Conservation (phyloP, 108 stramenopile genomes). For the Skeletonema costatum region DNA sequence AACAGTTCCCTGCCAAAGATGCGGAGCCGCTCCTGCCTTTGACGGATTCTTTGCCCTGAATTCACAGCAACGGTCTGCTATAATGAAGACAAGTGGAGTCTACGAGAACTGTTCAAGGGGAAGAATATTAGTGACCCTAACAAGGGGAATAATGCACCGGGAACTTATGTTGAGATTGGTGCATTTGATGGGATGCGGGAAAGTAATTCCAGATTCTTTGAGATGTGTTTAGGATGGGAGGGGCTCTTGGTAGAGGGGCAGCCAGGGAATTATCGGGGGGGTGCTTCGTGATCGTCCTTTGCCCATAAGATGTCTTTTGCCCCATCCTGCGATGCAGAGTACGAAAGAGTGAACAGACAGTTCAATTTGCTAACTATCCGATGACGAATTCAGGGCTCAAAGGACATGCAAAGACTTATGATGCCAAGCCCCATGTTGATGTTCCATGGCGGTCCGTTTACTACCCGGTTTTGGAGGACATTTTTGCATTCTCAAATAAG, state of each 20-base stretch:
- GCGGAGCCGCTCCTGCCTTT: not conserved
- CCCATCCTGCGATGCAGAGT: constrained; percentile 45
- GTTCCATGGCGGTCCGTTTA: constrained; percentile 62
- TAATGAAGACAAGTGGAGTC: not conserved
- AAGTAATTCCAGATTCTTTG: constrained; percentile 53
- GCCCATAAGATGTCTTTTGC: constrained; percentile 54
- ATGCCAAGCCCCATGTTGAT: constrained; percentile 27
- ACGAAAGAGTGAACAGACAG: constrained; percentile 5
- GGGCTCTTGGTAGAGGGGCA: constrained; percentile 44
- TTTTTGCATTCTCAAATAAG: constrained; percentile 35
- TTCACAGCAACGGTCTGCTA: not conserved
- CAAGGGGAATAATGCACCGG: not conserved
- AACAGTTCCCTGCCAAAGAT: not conserved
- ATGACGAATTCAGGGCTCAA: constrained; percentile 53
- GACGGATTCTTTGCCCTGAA: not conserved
- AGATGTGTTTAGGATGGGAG: constrained; percentile 48
- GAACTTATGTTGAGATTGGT: constrained; percentile 62
- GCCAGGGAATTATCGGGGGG: constrained; percentile 17
- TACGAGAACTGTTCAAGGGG: not conserved
- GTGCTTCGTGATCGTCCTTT: constrained; percentile 44
- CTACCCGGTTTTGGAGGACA: constrained; percentile 42
- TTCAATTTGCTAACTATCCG: constrained; percentile 40
- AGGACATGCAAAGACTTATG: constrained; percentile 29
- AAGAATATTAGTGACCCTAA: not conserved
- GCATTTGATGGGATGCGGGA: constrained; percentile 59